Evolutionary conservation across 139 green algal species (phyloP), one percentile per base, ranked within the genome.

Genomic region (Ulvella scutata): DNA sequence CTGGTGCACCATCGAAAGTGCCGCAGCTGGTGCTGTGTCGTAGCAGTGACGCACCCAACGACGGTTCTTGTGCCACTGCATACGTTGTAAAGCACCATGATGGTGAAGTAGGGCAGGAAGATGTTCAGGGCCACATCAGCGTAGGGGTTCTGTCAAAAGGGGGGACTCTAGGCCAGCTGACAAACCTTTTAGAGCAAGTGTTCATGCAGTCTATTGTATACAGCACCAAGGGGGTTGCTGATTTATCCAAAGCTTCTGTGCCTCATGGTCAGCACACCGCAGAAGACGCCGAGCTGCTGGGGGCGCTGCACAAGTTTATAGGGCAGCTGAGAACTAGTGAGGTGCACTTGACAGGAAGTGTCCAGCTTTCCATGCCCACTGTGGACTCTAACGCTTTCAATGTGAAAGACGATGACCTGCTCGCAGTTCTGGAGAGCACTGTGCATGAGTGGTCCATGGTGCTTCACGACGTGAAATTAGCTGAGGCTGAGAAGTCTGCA

Each of bases 401-500:
- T 36, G 40, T 17, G n/a, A 67, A 23, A 31, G 51, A 67, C 1
- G 51, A 67, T 67, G 51, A 67, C 51, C 31, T 26, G n/a, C 51
- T 67, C 2, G 0, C 51, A 6, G 13, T 67, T n/a, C 51, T 67
- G 31, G 51, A 67, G 51, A 67, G 51, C 20, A 36, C n/a, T 26
- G 33, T 67, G 17, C 51, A 67, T 67, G 10, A 26, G 51, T 67
- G 51, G 51, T 36, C 51, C 17, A n/a, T 67, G 9, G 51, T 67
- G 51, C 51, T 67, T 6, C 51, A 67, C 31, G 51, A 67, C 6
- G 51, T 67, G 9, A 67, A 67, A 29, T 26, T 36, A 10, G 51
- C 51, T 67, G 82, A 89, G 62, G 82, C 76, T 17, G 82, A 88
- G 43, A 88, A 85, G 72, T 62, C 78, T 79, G 82, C 86, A 9